Conservation (phyloP, 768 basidiomycete genomes). For the Mycena rebaudengoi region DNA sequence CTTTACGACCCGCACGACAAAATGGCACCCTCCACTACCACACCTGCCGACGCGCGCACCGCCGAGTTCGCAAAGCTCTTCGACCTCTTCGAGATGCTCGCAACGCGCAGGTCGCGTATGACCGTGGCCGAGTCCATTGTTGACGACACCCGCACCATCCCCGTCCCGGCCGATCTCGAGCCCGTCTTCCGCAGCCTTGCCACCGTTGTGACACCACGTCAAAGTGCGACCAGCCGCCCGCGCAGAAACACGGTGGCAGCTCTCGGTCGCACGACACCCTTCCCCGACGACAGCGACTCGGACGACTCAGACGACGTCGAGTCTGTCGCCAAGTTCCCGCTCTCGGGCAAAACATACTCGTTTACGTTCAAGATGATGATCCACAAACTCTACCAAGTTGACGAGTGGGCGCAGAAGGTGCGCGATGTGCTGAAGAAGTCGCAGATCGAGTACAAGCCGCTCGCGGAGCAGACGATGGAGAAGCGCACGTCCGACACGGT, state of each 20-base stretch:
- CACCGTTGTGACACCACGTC: slow-evolving; percentile 24
- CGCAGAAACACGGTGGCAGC: slow-evolving; percentile 32
- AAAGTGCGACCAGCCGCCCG: slow-evolving; percentile 31
- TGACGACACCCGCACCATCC: slow-evolving; percentile 41
- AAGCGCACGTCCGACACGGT: slow-evolving; percentile 18
- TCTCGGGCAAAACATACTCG: slow-evolving; percentile 53
- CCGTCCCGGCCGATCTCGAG: slow-evolving; percentile 40
- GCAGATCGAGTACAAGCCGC: slow-evolving; percentile 62
- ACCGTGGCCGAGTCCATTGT: slow-evolving; percentile 32
- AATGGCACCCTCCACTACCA: slow-evolving; percentile 3
- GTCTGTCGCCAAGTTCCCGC: slow-evolving; percentile 52
- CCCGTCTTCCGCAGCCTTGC: slow-evolving; percentile 39
- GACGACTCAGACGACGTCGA: slow-evolving; percentile 28
- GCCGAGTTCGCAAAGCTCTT: slow-evolving; percentile 65
- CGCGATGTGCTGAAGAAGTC: slow-evolving; percentile 61
- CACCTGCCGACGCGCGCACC: slow-evolving; percentile 41
- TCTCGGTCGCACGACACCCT: slow-evolving; percentile 1
- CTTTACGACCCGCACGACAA: slow-evolving; percentile 5
- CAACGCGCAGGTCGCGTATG: slow-evolving; percentile 49
- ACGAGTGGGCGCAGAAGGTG: slow-evolving; percentile 67
- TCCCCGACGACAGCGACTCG: slow-evolving; percentile 17
- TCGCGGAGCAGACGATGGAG: slow-evolving; percentile 48
- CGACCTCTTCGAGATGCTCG: slow-evolving; percentile 61
- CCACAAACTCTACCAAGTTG: slow-evolving; percentile 68
- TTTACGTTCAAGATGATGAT: slow-evolving; percentile 77